phyloP scores from a whole-genome alignment of 495 filamentous ascomycete species.

The Xylaria sp. region DNA sequence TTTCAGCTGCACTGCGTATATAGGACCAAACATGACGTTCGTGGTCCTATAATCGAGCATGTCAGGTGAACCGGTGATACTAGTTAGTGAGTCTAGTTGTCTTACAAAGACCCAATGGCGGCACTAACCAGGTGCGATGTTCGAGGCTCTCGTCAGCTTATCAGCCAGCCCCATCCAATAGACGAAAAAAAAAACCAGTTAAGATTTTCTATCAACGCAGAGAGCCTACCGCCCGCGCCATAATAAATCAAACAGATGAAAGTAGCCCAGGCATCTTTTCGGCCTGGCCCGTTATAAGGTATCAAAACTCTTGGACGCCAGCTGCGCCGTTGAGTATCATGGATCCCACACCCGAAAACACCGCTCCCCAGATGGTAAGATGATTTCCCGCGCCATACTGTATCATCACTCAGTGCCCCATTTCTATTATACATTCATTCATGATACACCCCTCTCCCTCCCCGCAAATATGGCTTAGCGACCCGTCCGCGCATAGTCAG shows the following conservation, averaged over 20 bases:
- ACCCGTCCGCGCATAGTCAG: constrained; percentile 48
- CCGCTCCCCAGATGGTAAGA: background rate
- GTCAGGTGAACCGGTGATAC: background rate
- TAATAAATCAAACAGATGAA: background rate
- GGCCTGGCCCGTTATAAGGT: background rate
- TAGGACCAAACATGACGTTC: background rate
- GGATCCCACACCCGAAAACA: background rate
- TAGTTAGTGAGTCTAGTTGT: background rate
- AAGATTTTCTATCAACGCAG: background rate
- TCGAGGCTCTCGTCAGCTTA: background rate
- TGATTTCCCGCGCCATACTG: background rate
- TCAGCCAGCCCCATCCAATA: background rate
- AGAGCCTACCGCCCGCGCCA: background rate
- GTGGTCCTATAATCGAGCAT: background rate
- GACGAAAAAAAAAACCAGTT: background rate
- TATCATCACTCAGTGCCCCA: background rate
- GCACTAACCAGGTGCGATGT: background rate
- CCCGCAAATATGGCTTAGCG: constrained; percentile 9
- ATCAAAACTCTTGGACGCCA: constrained; percentile 11
- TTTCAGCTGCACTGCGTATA: background rate
- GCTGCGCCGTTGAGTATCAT: constrained; percentile 16
- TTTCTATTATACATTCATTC: constrained; percentile 6
- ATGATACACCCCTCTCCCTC: background rate
- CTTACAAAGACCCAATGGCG: background rate
- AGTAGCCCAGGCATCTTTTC: background rate